phyloP scores from a whole-genome alignment of 1,284 basidiomycete species.

The Apiotrichum veenhuisii region DNA sequence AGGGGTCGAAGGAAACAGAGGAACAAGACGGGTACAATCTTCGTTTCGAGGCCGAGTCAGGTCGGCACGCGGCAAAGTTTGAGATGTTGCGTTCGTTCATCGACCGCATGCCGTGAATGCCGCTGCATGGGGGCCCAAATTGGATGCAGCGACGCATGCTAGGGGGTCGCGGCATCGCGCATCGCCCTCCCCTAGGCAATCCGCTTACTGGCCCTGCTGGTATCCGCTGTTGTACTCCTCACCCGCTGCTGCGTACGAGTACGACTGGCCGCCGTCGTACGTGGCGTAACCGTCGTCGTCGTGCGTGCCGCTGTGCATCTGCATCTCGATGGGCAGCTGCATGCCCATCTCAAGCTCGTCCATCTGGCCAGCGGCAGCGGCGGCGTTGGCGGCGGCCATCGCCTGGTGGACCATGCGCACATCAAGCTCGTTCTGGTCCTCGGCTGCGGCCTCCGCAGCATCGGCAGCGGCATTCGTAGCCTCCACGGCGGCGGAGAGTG shows the following conservation, averaged over 20 bases:
- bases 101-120: too few species aligned
- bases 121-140: too few species aligned
- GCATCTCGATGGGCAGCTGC: slow-evolving; percentile 47
- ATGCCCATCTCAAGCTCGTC: slow-evolving; percentile 49
- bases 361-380: slow-evolving; percentile 35
- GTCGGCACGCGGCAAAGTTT: too few species aligned
- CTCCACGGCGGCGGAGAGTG: background rate
- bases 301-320: slow-evolving; percentile 36
- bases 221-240: background rate
- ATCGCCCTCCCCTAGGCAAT: background rate
- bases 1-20: too few species aligned
- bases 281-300: slow-evolving; percentile 25
- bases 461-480: background rate
- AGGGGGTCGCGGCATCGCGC: too few species aligned
- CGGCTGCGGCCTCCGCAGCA: background rate
- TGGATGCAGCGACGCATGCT: too few species aligned
- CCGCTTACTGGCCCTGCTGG: slow-evolving; percentile 6
- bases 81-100: too few species aligned
- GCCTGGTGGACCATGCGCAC: slow-evolving; percentile 45
- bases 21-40: too few species aligned
- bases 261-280: slow-evolving; percentile 7
- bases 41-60: too few species aligned
- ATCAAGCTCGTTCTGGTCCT: slow-evolving; percentile 22
- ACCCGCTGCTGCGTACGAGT: background rate
- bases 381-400: slow-evolving; percentile 32